These are phyloP conservation scores for Acanthamoeba healyi DNA, from an alignment of 208 protist species.

Conservation along the genomic window DNA sequence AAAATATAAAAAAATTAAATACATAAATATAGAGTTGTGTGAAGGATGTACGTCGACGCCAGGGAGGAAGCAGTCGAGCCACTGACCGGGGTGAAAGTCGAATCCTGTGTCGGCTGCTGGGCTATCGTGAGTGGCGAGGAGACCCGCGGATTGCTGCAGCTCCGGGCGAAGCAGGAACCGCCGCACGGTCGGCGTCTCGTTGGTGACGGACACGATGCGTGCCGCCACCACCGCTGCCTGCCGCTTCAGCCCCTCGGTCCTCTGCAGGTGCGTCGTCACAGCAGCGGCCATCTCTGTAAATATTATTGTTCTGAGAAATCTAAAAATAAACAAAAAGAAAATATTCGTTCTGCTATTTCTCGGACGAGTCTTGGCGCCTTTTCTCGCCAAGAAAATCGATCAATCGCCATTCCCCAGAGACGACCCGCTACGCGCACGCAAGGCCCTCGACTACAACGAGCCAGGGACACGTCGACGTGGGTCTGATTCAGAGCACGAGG, in stretches of 20 bases:
- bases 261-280: conserved; percentile 3
- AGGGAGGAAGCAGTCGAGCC: conserved; percentile 32
- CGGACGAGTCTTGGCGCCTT: too few species aligned
- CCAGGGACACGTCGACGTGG: too few species aligned
- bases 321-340: not conserved
- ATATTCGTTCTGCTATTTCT: too few species aligned
- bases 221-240: not conserved
- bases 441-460: too few species aligned
- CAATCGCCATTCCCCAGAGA: too few species aligned
- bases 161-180: conserved; percentile 1
- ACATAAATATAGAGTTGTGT: not conserved
- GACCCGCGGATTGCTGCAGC: too few species aligned
- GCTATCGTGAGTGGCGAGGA: not conserved
- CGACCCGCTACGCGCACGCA: too few species aligned
- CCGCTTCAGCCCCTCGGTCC: not conserved
- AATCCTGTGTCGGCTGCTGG: not conserved
- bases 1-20: not conserved
- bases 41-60: not conserved
- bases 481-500: too few species aligned
- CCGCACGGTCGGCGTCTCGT: conserved; percentile 6
- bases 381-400: too few species aligned
- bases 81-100: conserved; percentile 6
- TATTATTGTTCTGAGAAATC: not conserved
- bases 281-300: not conserved
- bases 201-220: not conserved